Base-by-base conservation (phyloP, 2,329 filamentous ascomycete genomes). In the Penicillium olsonii region DNA sequence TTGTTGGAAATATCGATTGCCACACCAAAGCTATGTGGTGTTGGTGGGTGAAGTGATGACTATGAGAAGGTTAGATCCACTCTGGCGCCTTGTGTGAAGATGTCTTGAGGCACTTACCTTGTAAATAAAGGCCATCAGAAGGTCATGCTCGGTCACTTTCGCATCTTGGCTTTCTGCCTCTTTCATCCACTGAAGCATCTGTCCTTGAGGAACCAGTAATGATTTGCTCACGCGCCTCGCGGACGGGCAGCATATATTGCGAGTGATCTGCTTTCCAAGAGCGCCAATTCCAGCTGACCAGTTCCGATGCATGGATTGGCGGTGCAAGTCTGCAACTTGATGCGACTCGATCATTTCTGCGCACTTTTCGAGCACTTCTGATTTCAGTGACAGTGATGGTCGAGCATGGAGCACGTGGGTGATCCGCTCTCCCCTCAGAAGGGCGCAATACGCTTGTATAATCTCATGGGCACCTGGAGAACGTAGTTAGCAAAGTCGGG, bases 331-430 rank as follows among this genome's bases (percentile, higher is more conserved):
- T 7, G 48, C 48, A 12, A 50, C 40, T 11, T 37, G 42, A 15
- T 46, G 37, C 17, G 29, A 37, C 18, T 45, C 19, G 3, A 46
- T 41, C 37, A 46, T 50, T 27, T 45, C 42, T 2, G 33, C 31
- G n/a, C 48, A 50, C 24, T 47, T 50, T 17, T 50, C 33, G 5
- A 47, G 24, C 19, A 50, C 48, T 22, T 47, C 43, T 1, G 43
- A 38, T 19, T 50, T 50, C 9, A 50, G 15, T 10, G 38, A 37
- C 20, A 50, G 11, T 8, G 37, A 31, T 26, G 37, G 48, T n/a
- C 43, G 42, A 11, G 24, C 22, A 17, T 41, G 48, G 17, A 42
- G n/a, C 14, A 22, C 31, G 20, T 50, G 42, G 9, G 17, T 50
- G 11, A 50, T 40, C 2, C 19, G 31, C 12, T 33, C 48, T 31